Percentiles rank a stretch among this genome's conserved stretches.
Evolutionary conservation across 2,329 filamentous ascomycete species (phyloP).

Genomic region (Botrytis elliptica): DNA sequence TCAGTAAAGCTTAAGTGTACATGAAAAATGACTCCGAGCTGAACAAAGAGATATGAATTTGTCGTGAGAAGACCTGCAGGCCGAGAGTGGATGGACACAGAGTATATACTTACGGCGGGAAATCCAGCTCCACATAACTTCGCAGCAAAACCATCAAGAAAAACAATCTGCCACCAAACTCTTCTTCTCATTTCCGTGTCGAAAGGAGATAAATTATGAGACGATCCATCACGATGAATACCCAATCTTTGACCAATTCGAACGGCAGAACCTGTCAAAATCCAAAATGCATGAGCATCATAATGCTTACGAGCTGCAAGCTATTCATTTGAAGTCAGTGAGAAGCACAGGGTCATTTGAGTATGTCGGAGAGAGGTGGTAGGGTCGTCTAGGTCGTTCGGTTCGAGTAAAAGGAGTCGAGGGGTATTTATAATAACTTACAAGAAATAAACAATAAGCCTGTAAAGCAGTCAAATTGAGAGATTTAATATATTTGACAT

Average conservation of each 20-base stretch:
- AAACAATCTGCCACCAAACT: conserved; percentile 61
- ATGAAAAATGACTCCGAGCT: not conserved
- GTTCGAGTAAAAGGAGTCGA: not conserved
- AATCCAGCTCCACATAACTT: conserved; percentile 54
- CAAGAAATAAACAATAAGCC: conserved; percentile 65
- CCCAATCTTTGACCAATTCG: conserved; percentile 51
- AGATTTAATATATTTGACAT: conserved; percentile 64
- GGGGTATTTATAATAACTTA: conserved; percentile 41
- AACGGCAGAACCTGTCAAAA: conserved; percentile 48
- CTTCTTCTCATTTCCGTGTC: conserved; percentile 60
- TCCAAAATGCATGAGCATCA: conserved; percentile 49
- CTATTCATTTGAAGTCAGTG: conserved; percentile 11
- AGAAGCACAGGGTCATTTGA: not conserved
- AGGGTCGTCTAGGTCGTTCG: not conserved
- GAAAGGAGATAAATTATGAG: conserved; percentile 46
- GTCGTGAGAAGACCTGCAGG: not conserved
- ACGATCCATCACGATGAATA: conserved; percentile 47
- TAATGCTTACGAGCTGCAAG: conserved; percentile 40
- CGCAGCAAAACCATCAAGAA: conserved; percentile 57
- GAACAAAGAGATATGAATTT: not conserved
- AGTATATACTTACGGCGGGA: conserved; percentile 25
- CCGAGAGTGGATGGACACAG: not conserved
- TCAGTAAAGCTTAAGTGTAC: not conserved
- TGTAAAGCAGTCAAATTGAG: conserved; percentile 66
- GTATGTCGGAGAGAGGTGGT: conserved; percentile 24